Conservation (phyloP, 306 rosid species). For the Fagus crenata region DNA sequence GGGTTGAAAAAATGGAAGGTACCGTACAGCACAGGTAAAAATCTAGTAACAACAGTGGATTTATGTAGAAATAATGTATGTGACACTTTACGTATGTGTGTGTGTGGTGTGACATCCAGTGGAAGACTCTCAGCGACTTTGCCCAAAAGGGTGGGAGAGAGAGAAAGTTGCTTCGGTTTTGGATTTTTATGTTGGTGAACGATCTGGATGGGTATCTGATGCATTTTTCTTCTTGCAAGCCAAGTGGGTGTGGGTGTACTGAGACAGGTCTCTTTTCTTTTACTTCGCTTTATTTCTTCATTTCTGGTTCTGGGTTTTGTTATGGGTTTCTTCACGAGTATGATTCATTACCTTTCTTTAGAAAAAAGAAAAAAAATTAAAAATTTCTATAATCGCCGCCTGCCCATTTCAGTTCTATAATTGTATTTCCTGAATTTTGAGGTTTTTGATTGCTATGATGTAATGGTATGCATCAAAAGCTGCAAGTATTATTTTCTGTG, state of each 20-base stretch:
- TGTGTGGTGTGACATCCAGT: neutral
- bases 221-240: neutral
- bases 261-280: conserved; percentile 5
- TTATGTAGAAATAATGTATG: too few species aligned
- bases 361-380: too few species aligned
- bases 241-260: neutral
- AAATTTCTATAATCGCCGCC: neutral
- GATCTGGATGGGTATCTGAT: conserved; percentile 3
- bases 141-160: neutral
- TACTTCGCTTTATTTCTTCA: neutral
- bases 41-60: too few species aligned
- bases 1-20: too few species aligned
- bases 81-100: neutral
- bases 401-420: neutral
- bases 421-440: neutral
- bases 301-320: neutral
- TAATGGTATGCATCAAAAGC: neutral
- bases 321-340: neutral
- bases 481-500: neutral
- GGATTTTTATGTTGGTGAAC: neutral
- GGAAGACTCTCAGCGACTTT: neutral
- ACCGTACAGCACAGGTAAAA: too few species aligned
- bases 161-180: neutral
- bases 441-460: neutral
- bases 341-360: neutral